Base-by-base conservation (phyloP, 352 stramenopile genomes). In the Phytophthora sansomeana region DNA sequence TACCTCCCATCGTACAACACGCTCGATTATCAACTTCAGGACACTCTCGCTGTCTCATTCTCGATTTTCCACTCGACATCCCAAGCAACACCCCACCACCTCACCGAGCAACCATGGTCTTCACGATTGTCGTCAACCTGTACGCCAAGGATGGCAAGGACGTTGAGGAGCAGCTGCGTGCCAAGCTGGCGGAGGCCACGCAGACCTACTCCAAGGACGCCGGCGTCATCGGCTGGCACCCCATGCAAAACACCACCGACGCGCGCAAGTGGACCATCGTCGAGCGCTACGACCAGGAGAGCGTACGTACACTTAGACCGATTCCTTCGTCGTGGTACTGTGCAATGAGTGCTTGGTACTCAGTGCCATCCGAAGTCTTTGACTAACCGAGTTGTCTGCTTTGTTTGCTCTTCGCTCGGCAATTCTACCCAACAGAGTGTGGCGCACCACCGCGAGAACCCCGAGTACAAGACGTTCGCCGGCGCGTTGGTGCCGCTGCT, bases 201-300 rank as follows among this genome's bases (percentile, higher is more conserved):
- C 41, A 66, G 46, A 61, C 26, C 14, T 61, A 57, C 41, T 44
- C 49, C 55, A 71, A 71, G 54, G 55, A 71, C 19, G 26, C 56
- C 33, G 28, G 49, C 28, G 49, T 66, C 39, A 33, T 66, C 39
- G 49, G 48, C 17, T 67, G 41, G 48, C 16, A 61, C 56, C 46
- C 56, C 14, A 38, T 71, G 39, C 63, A 66, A 48, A 56, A 33
- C 42, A 44, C 39, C 54, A 66, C 16, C 39, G 63, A 71, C 41
- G 19, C 63, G 17, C 56, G 55, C 56, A 71, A 71, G 48, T 71
- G 63, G 63, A 57, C 54, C n/a, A 63, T 71, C 47, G 49, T 65
- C 43, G 47, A 71, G 33, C 55, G 63, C n/a, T 70, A 66, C 55
- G 48, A 66, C 19, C 24, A 66, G 16, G 54, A 70, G 33, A 60